A percentile compares a stretch with the other conserved stretches of the same genome.
These are phyloP conservation scores for Botryotinia convoluta DNA, from an alignment of 2,329 filamentous ascomycete species.

Conservation along the genomic window DNA sequence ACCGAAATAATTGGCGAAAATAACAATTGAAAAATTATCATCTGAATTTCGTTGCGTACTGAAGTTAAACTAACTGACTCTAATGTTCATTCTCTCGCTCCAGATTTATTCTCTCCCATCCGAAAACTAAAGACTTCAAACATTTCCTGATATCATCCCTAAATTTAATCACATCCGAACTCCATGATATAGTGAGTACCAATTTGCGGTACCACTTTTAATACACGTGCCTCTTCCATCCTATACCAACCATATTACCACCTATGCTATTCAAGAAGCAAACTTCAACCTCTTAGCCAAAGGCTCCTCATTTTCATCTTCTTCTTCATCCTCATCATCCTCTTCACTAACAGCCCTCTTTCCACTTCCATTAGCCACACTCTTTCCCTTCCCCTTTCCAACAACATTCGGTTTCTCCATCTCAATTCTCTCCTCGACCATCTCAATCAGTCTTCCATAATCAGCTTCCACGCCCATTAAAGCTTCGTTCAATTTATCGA, in stretches of 20 bases:
- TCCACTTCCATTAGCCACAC: background rate
- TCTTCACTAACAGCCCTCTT: background rate
- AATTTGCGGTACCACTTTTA: background rate
- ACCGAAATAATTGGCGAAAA: background rate
- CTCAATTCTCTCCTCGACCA: conserved; percentile 25
- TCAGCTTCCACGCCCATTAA: conserved; percentile 67
- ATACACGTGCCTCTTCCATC: background rate
- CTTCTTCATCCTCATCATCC: conserved; percentile 24
- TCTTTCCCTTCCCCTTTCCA: conserved; percentile 10
- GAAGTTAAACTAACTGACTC: background rate
- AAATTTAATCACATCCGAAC: background rate
- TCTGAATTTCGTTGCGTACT: background rate
- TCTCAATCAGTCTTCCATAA: conserved; percentile 62
- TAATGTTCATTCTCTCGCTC: background rate
- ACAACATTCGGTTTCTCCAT: conserved; percentile 15
- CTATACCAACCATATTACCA: background rate
- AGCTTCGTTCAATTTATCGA: conserved; percentile 70
- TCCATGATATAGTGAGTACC: background rate
- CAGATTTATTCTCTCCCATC: background rate
- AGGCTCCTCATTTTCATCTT: conserved; percentile 23
- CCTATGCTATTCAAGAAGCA: background rate
- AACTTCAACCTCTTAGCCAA: conserved; percentile 31
- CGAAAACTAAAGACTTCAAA: background rate
- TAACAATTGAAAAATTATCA: background rate
- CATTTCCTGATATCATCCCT: conserved; percentile 12